Evolutionary conservation across 2,329 filamentous ascomycete species (phyloP).

Genomic region (Aspergillus sp.): DNA sequence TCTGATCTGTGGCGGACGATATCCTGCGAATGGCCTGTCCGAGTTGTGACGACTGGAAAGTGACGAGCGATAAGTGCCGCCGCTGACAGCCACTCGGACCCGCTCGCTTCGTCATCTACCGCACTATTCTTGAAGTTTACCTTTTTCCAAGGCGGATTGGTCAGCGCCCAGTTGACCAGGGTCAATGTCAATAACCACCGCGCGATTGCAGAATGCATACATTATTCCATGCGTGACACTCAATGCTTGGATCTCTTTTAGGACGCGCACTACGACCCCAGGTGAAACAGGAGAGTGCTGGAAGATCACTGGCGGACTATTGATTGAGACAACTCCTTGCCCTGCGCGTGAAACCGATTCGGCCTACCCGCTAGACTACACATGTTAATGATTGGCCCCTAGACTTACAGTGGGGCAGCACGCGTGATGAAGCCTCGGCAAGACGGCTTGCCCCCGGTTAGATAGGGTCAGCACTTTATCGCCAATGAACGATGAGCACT

Average conservation of each 20-base stretch:
- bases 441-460: background rate
- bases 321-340: background rate
- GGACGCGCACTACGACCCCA: background rate
- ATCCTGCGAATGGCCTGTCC: background rate
- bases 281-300: background rate
- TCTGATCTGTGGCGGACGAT: slow-evolving; percentile 1
- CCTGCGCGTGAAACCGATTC: background rate
- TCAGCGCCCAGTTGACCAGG: background rate
- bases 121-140: background rate
- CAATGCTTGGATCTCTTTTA: background rate
- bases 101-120: slow-evolving; percentile 5
- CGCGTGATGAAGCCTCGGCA: background rate
- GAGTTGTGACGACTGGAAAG: background rate
- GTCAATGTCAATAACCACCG: background rate
- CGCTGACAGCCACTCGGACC: slow-evolving; percentile 1
- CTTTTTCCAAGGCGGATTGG: background rate
- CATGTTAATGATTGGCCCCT: background rate
- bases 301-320: background rate
- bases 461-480: background rate
- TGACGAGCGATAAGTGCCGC: background rate
- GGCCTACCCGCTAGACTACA: background rate
- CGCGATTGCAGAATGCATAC: background rate
- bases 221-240: background rate
- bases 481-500: background rate
- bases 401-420: background rate